phyloP scores from a whole-genome alignment of 139 green algal species.

The Desmodesmus armatus region DNA sequence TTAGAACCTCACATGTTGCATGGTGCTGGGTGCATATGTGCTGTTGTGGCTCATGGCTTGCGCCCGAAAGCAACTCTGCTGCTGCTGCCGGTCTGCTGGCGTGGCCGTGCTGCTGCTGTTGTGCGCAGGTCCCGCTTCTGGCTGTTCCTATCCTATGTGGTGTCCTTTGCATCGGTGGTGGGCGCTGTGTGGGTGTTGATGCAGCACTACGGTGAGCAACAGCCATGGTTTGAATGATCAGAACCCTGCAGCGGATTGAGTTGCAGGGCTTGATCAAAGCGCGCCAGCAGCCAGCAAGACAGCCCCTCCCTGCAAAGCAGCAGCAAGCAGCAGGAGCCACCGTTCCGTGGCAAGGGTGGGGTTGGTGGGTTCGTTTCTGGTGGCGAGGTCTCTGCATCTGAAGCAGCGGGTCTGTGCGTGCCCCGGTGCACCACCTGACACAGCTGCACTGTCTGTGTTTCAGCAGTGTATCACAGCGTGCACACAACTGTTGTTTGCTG shows the following conservation, averaged over 20 bases:
- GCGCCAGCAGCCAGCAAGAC: background rate
- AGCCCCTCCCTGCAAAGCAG: background rate
- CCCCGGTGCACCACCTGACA: background rate
- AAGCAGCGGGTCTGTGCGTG: background rate
- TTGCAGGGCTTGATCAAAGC: background rate
- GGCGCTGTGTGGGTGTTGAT: conserved; percentile 83
- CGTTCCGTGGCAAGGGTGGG: background rate
- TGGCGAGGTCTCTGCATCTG: background rate
- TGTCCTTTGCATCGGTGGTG: conserved; percentile 80
- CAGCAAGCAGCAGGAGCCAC: conserved; percentile 12
- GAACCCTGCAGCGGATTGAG: background rate
- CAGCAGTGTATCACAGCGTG: background rate
- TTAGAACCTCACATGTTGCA: too few relatives aligned
- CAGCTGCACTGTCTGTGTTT: background rate
- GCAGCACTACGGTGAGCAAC: conserved; percentile 63
- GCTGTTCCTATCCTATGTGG: conserved; percentile 91
- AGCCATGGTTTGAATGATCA: background rate
- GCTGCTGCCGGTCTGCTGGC: background rate
- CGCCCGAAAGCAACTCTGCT: background rate
- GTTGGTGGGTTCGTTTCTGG: background rate
- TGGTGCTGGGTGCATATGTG: background rate
- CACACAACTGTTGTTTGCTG: background rate
- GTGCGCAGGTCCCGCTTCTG: conserved; percentile 74
- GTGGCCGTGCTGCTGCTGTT: background rate
- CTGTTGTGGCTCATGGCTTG: too few relatives aligned